phyloP scores from a whole-genome alignment of 1,139 yeast species.

The Pneumocystis carinii region DNA sequence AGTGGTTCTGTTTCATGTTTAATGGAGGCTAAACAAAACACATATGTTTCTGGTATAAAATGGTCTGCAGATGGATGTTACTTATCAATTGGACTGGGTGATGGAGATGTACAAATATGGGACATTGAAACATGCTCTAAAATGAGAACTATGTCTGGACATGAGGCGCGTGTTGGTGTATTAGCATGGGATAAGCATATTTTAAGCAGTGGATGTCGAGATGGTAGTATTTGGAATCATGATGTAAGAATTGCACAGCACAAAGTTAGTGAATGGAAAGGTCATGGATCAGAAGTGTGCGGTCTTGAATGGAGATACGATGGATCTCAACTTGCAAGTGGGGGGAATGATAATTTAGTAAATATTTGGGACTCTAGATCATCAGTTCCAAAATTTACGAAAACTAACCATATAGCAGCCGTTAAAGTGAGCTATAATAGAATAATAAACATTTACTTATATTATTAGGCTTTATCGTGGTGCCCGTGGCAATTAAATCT shows the following conservation, averaged over 20 bases:
- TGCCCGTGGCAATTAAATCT: slow-evolving; percentile 75
- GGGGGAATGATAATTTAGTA: slow-evolving; percentile 89
- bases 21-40: slow-evolving; percentile 35
- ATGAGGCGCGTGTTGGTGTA: slow-evolving; percentile 63
- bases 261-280: slow-evolving; percentile 41
- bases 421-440: slow-evolving; percentile 36
- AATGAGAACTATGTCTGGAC: slow-evolving; percentile 62
- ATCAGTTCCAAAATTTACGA: slow-evolving; percentile 55
- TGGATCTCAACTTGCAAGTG: slow-evolving; percentile 76
- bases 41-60: slow-evolving; percentile 52
- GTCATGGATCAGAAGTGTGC: slow-evolving; percentile 82
- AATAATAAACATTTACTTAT: neutral
- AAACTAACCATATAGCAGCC: slow-evolving; percentile 78
- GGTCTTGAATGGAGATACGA: slow-evolving; percentile 79
- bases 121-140: slow-evolving; percentile 67
- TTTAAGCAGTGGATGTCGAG: slow-evolving; percentile 67
- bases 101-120: slow-evolving; percentile 85
- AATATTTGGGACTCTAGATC: slow-evolving; percentile 89
- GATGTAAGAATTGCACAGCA: slow-evolving; percentile 86
- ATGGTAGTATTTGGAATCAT: slow-evolving; percentile 74
- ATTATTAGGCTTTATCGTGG: slow-evolving; percentile 60
- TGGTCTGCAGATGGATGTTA: slow-evolving; percentile 93
- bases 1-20: slow-evolving; percentile 65
- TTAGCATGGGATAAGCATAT: slow-evolving; percentile 77
- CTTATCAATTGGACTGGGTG: slow-evolving; percentile 68